Evolutionary conservation across 768 basidiomycete species (phyloP), one percentile per base, ranked within the genome.

Genomic region (Hericium alpestre): DNA sequence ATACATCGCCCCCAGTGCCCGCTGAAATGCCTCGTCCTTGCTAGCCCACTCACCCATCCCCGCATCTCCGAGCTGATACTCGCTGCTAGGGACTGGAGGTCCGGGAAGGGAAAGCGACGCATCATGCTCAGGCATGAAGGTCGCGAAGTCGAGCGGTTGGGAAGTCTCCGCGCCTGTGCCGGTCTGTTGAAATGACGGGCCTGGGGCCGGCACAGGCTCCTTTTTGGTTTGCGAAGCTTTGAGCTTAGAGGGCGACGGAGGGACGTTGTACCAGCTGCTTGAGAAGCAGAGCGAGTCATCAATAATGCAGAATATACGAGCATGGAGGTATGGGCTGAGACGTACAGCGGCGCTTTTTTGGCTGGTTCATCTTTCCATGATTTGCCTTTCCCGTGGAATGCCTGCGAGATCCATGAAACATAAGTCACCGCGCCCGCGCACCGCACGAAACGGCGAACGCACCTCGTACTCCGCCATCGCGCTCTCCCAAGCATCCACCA

Each of bases 401-500:
- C 79, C 81, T 83, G 63, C 20, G 46, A 47, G 16, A 22, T 18
- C 3, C 37, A 53, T 46, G 15, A 20, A 56, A 49, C 8, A 23
- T 49, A 15, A 40, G 57, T 51, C 51, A 4, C 3, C 38, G 22
- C 6, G 43, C n/a, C 20, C 5, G 23, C 10, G 18, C 37, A 20
- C 20, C 2, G 6, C 53, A 13, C 57, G 23, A 54, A 12, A 32
- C 9, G 32, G 32, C 32, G 51, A 15, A 69, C 70, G 50, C 60
- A 82, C 82, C 72, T 87, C 77, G 62, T 90, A 92, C 66, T 92
- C 90, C 57, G 87, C 87, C 60, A 77, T 81, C 16, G 90, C 90
- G 58, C 89, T 84, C 66, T 91, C 79, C 90, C 90, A 91, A 18
- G 90, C 90, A 54, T 86, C 77, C 48, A 92, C 79, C 61, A 92